Evolutionary conservation across 768 basidiomycete species (phyloP).

Genomic region (Leccinum subgranulosum): DNA sequence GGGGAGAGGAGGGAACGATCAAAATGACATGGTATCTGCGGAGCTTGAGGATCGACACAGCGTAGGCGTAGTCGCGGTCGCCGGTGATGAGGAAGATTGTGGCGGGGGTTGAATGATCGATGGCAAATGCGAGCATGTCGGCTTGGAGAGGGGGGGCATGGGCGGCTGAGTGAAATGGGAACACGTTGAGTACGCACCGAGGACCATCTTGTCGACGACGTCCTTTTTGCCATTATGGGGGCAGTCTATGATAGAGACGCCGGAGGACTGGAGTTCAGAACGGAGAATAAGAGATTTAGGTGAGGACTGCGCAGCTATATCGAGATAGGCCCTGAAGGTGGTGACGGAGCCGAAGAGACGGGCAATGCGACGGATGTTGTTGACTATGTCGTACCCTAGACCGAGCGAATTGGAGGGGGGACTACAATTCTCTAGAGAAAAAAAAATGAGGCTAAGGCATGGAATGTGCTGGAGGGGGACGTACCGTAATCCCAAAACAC

Average conservation of each 20-base stretch:
- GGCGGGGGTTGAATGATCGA: conserved; percentile 51
- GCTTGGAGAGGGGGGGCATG: conserved; percentile 35
- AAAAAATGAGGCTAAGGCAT: not conserved
- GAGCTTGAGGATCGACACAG: conserved; percentile 53
- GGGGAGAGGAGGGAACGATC: conserved; percentile 38
- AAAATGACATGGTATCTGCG: conserved; percentile 53
- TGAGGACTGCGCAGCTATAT: conserved; percentile 38
- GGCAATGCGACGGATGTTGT: conserved; percentile 44
- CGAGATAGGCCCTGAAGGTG: conserved; percentile 53
- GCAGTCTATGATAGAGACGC: conserved; percentile 39
- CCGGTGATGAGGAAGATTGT: conserved; percentile 64
- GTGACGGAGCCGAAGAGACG: conserved; percentile 45
- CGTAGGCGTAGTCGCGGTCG: conserved; percentile 66
- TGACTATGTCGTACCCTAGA: conserved; percentile 41
- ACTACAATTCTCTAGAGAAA: conserved; percentile 28
- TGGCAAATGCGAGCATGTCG: conserved; percentile 66
- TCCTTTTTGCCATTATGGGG: conserved; percentile 33
- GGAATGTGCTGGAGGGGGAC: conserved; percentile 1
- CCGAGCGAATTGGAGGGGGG: conserved; percentile 30
- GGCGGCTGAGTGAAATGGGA: not conserved
- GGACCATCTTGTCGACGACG: conserved; percentile 47
- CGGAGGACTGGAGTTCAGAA: conserved; percentile 44
- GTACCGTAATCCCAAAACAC: conserved; percentile 41
- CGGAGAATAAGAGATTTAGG: conserved; percentile 32
- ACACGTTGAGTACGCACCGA: conserved; percentile 30